Evolutionary conservation across 83 land plant genomes (phyloP), one percentile per base, ranked within the genome.

Genomic region (Diphasiastrum complanatum): DNA sequence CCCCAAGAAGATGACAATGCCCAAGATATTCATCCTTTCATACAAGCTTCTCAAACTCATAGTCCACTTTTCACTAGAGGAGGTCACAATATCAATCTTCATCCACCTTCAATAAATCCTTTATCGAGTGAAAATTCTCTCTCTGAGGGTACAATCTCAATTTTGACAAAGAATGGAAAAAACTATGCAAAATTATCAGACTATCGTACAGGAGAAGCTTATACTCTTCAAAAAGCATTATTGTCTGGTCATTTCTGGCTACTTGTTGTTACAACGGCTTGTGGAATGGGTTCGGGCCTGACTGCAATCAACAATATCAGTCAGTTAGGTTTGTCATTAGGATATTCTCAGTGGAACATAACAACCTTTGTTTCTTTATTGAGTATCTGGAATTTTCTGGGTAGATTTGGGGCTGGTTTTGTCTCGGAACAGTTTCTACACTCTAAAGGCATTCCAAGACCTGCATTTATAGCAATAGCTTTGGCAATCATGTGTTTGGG

Each of bases 331-430:
- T 54, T 33, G 4, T 54, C 58, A 54, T n/a, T 54, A n/a, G 58
- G 58, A 6, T 54, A 54, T 33, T 54, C 58, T 28, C 33, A 18
- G n/a, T 14, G n/a, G 33, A 28, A 54, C n/a, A 54, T 54, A 54
- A 5, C 33, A 5, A 25, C 25, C n/a, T 18, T 54, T 18, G 58
- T 54, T 4, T 54, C 58, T 14, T 25, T 54, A 25, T 10, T 54
- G 4, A 54, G 58, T n/a, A 54, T 54, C n/a, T 54, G 58, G 58
- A 54, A 54, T n/a, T 54, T 54, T n/a, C 58, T 54, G 4, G 58
- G 58, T 8, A 22, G 58, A 28, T 54, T 54, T 54, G 58, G 58
- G 4, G 58, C 58, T 6, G 58, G 58, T 5, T 18, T 25, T 6
- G 3, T 54, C 34, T 54, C 58, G 6, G 58, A 54, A 14, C 5